phyloP scores from a whole-genome alignment of 441 rosid genomes.

The Corymbia citriodora region DNA sequence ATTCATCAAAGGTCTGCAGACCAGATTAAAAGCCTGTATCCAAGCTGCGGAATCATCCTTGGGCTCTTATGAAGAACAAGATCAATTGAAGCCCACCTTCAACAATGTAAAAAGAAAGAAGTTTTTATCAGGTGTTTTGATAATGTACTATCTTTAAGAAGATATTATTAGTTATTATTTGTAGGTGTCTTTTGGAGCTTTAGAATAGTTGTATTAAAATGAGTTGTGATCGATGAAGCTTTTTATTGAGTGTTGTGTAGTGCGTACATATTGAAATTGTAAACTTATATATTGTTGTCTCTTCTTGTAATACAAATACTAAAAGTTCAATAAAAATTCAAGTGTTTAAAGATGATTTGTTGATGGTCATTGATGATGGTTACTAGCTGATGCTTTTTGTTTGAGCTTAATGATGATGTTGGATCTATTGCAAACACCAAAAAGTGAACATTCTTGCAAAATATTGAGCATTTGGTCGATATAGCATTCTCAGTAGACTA shows the following conservation, averaged over 20 bases:
- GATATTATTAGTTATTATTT: too few species aligned
- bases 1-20: background rate
- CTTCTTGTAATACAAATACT: too few species aligned
- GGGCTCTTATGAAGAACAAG: background rate
- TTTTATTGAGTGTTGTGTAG: background rate
- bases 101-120: background rate
- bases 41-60: accelerated
- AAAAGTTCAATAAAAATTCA: too few species aligned
- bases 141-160: background rate
- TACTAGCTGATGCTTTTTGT: too few species aligned
- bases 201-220: too few species aligned
- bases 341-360: background rate
- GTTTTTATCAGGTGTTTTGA: background rate
- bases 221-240: accelerated
- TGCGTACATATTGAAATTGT: background rate
- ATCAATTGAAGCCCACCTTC: background rate
- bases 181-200: background rate
- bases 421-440: too few species aligned
- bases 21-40: background rate
- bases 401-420: background rate
- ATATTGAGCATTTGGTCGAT: too few species aligned
- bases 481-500: too few species aligned
- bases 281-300: too few species aligned
- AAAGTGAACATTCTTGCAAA: background rate
- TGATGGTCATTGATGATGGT: background rate